Conservation (phyloP, 2,329 filamentous ascomycete genomes). For the Ilyonectria robusta region DNA sequence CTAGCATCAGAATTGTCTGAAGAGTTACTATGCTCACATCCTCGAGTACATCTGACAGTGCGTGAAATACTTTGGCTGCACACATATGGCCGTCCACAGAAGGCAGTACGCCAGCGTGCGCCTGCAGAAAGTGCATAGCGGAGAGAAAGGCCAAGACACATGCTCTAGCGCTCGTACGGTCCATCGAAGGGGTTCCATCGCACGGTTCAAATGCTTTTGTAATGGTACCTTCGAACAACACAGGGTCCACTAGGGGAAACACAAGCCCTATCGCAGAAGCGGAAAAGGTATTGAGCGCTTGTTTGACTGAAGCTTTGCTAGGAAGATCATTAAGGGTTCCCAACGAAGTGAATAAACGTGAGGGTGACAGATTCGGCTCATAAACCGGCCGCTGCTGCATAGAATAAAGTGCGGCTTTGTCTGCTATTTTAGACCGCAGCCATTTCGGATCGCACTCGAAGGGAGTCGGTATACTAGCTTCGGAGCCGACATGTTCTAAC, state of each 20-base stretch:
- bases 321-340: conserved; percentile 35
- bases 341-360: conserved; percentile 12
- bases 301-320: conserved; percentile 45
- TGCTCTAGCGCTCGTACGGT: conserved; percentile 56
- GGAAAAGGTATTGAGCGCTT: conserved; percentile 42
- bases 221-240: conserved; percentile 63
- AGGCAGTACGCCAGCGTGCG: conserved; percentile 23
- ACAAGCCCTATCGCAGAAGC: conserved; percentile 57
- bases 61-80: conserved; percentile 56
- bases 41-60: conserved; percentile 60
- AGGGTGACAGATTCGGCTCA: conserved; percentile 10
- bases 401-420: background rate
- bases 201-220: conserved; percentile 58
- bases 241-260: conserved; percentile 64
- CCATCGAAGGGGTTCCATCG: conserved; percentile 35
- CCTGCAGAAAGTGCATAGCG: conserved; percentile 47
- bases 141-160: conserved; percentile 66
- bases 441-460: background rate
- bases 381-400: background rate
- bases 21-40: conserved; percentile 59
- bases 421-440: background rate
- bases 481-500: too few relatives aligned
- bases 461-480: too few relatives aligned
- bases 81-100: conserved; percentile 58
- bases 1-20: conserved; percentile 64